A percentile compares a stretch with the other conserved stretches of the same genome.
Conservation (phyloP, 371 early-diverging fungal genomes). For the Thermomucor indicae-seudaticae region DNA sequence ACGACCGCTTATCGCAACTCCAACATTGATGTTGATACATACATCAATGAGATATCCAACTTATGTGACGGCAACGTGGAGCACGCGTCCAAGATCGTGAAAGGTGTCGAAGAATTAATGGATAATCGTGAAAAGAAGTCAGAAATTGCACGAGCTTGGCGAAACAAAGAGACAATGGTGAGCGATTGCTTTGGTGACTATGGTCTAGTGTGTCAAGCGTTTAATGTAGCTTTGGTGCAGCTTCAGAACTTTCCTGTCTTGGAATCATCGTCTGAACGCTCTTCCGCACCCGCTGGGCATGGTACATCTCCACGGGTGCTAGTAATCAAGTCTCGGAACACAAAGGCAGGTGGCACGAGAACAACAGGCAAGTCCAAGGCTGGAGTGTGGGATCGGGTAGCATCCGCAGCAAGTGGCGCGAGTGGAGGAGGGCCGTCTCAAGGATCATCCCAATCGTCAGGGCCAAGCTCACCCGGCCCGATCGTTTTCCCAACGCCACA, state of each 20-base stretch:
- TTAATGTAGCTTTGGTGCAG: neutral
- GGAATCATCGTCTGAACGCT: conserved; percentile 15
- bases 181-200: neutral
- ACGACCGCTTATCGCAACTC: conserved; percentile 52
- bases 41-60: conserved; percentile 48
- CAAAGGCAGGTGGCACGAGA: conserved; percentile 32
- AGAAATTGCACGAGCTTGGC: conserved; percentile 66
- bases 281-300: conserved; percentile 36
- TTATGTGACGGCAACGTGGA: conserved; percentile 43
- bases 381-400: conserved; percentile 44
- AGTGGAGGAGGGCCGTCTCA: conserved; percentile 15
- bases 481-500: conserved; percentile 7
- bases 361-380: conserved; percentile 30
- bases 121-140: conserved; percentile 54
- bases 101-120: conserved; percentile 50
- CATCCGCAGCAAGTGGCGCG: conserved; percentile 26
- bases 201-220: no score
- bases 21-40: conserved; percentile 50
- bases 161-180: conserved; percentile 63
- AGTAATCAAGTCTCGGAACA: conserved; percentile 49
- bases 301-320: conserved; percentile 37
- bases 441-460: conserved; percentile 35
- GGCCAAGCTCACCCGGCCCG: conserved; percentile 32
- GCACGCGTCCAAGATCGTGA: conserved; percentile 46
- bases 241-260: conserved; percentile 23